phyloP scores from a whole-genome alignment of 495 filamentous ascomycete species.

The Gamarada debralockiae region DNA sequence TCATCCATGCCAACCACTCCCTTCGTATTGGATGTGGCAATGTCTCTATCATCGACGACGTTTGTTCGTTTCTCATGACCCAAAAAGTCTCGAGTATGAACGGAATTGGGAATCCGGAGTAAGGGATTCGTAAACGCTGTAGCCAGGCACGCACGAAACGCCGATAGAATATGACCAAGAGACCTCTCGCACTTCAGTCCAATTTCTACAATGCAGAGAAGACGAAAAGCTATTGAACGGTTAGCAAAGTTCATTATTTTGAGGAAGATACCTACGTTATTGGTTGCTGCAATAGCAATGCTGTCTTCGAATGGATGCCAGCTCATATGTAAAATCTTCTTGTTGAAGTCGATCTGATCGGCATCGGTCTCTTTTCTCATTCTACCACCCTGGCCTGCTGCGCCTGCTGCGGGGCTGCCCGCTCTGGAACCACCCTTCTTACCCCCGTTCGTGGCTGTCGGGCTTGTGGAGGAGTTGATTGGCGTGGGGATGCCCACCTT shows the following conservation, averaged over 20 bases:
- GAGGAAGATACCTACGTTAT: slow-evolving; percentile 74
- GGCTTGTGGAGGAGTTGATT: slow-evolving; percentile 76
- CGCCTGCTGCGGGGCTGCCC: slow-evolving; percentile 80
- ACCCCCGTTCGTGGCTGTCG: slow-evolving; percentile 57
- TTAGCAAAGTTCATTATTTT: slow-evolving; percentile 4
- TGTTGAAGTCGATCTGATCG: slow-evolving; percentile 99
- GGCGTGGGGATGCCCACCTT: slow-evolving; percentile 97
- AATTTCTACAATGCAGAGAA: slow-evolving; percentile 85
- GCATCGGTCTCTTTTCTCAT: slow-evolving; percentile 99
- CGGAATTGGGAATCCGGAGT: slow-evolving; percentile 4
- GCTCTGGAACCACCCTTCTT: slow-evolving; percentile 83
- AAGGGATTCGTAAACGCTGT: slow-evolving; percentile 14
- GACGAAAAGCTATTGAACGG: slow-evolving; percentile 76
- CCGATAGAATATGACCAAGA: slow-evolving; percentile 23
- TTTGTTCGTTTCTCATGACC: slow-evolving; percentile 19
- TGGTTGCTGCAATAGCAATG: slow-evolving; percentile 98
- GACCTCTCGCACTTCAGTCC: slow-evolving; percentile 9
- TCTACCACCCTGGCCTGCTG: slow-evolving; percentile 73
- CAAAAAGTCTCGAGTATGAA: slow-evolving; percentile 10
- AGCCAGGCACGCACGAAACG: slow-evolving; percentile 23
- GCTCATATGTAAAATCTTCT: slow-evolving; percentile 99
- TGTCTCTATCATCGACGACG: slow-evolving; percentile 10
- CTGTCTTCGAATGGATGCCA: slow-evolving; percentile 99
- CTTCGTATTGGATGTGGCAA: slow-evolving; percentile 6
- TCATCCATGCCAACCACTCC: slow-evolving; percentile 8